A percentile compares a stretch with the other conserved stretches of the same genome.
These are phyloP conservation scores for Dichomitus squalens DNA, from an alignment of 1,284 basidiomycete species.

Conservation along the genomic window DNA sequence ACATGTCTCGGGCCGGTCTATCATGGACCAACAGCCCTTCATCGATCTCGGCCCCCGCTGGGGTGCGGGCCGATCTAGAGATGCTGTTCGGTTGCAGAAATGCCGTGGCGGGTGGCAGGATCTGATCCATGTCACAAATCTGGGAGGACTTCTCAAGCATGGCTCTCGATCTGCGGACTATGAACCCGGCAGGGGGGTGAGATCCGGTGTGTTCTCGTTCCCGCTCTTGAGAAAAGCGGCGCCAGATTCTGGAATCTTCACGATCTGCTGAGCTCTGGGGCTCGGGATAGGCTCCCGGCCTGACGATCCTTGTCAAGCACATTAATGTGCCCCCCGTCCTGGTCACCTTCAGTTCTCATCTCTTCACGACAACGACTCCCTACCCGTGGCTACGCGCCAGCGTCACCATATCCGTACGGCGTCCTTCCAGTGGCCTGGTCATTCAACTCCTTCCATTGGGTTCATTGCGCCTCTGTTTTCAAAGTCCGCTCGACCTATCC, in stretches of 20 bases:
- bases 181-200: neutral
- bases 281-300: neutral
- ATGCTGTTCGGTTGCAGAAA: conserved; percentile 19
- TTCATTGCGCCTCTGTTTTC: too few species aligned
- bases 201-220: neutral
- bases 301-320: neutral
- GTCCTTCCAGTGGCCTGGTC: too few species aligned
- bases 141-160: neutral
- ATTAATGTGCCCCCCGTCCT: neutral
- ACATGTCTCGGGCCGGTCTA: conserved; percentile 6
- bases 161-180: conserved; percentile 17
- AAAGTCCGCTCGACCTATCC: neutral
- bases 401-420: neutral
- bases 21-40: conserved; percentile 22
- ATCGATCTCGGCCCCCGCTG: conserved; percentile 20
- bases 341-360: neutral
- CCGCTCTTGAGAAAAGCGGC: neutral
- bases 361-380: neutral
- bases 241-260: neutral
- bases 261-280: neutral
- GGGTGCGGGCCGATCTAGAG: conserved; percentile 12
- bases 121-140: neutral
- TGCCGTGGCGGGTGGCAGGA: conserved; percentile 6
- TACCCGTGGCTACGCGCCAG: neutral
- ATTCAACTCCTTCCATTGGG: neutral